Evolutionary conservation across 2,329 filamentous ascomycete species (phyloP).

Genomic region (Trichoderma citrinoviride): DNA sequence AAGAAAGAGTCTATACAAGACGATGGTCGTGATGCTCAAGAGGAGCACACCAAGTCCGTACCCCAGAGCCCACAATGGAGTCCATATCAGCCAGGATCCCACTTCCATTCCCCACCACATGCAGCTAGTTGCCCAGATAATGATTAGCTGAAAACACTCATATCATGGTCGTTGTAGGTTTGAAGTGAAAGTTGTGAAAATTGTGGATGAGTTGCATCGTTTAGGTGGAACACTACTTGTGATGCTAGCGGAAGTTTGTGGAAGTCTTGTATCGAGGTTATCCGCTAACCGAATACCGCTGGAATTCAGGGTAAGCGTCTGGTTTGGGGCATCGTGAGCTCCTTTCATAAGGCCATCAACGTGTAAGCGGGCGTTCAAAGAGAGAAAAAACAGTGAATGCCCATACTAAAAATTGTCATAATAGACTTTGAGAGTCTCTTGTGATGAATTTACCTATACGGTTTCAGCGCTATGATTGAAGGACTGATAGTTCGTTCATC

Average conservation of each 20-base stretch:
- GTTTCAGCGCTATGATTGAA: too few relatives aligned
- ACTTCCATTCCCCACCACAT: constrained; percentile 6
- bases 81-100: constrained; percentile 16
- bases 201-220: background rate
- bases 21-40: constrained; percentile 23
- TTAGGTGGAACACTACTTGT: background rate
- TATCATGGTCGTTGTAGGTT: background rate
- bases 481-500: too few relatives aligned
- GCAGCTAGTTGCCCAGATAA: background rate
- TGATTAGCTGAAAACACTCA: background rate
- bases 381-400: too few relatives aligned
- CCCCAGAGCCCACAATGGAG: background rate
- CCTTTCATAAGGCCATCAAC: too few relatives aligned
- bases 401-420: too few relatives aligned
- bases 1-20: constrained; percentile 41
- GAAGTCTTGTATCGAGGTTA: background rate
- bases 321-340: too few relatives aligned
- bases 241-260: background rate
- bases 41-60: background rate
- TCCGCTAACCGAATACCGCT: background rate
- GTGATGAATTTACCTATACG: too few relatives aligned
- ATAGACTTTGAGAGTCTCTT: too few relatives aligned
- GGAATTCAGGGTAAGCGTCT: background rate
- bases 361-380: too few relatives aligned
- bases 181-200: background rate